A percentile compares a stretch with the other conserved stretches of the same genome.
Evolutionary conservation across 495 filamentous ascomycete species (phyloP).

Genomic region (Daldinia childiae): DNA sequence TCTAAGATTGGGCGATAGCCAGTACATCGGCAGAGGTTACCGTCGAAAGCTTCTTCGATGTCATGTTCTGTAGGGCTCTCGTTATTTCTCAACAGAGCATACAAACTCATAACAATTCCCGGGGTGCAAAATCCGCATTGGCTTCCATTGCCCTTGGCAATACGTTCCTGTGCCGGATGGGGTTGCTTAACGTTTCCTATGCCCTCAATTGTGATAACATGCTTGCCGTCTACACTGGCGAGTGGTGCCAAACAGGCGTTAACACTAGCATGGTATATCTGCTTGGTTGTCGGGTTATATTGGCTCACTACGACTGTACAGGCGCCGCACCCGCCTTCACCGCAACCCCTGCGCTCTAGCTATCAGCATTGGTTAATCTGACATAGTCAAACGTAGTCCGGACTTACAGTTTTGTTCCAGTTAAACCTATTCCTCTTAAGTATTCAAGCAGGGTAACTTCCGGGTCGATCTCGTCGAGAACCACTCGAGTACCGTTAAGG

Average conservation of each 20-base stretch:
- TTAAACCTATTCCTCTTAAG: slow-evolving; percentile 87
- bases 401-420: slow-evolving; percentile 69
- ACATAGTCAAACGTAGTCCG: slow-evolving; percentile 18
- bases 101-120: slow-evolving; percentile 96
- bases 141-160: slow-evolving; percentile 76
- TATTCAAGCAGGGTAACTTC: slow-evolving; percentile 95
- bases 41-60: slow-evolving; percentile 91
- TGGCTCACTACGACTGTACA: slow-evolving; percentile 97
- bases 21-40: slow-evolving; percentile 95
- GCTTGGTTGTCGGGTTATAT: slow-evolving; percentile 87
- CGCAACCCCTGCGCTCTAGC: slow-evolving; percentile 72
- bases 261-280: slow-evolving; percentile 90
- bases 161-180: slow-evolving; percentile 90
- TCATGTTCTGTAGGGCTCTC: slow-evolving; percentile 73
- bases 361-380: slow-evolving; percentile 37
- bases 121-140: slow-evolving; percentile 92
- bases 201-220: slow-evolving; percentile 98
- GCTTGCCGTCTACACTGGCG: slow-evolving; percentile 93
- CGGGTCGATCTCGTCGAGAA: slow-evolving; percentile 83
- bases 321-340: slow-evolving; percentile 95
- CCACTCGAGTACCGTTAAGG: slow-evolving; percentile 92
- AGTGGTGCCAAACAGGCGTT: slow-evolving; percentile 96
- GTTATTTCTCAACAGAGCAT: slow-evolving; percentile 83
- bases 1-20: slow-evolving; percentile 95
- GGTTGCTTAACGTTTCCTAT: slow-evolving; percentile 89